Evolutionary conservation across 306 rosid species (phyloP), one percentile per base, ranked within the genome.

Genomic region (Nissolia schottii): DNA sequence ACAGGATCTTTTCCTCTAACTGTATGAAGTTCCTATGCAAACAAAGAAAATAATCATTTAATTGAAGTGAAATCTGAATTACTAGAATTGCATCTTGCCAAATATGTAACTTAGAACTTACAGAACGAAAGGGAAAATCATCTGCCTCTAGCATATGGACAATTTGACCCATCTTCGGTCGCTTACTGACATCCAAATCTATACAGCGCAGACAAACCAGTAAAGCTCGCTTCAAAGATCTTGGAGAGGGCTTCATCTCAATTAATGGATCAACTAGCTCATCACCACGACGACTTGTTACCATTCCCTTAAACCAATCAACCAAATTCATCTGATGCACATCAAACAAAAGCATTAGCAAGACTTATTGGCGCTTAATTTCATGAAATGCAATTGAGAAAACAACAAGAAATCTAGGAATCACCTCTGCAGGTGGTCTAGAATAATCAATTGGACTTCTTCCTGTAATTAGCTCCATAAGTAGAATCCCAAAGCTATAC

Each of bases 91-190:
- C 53, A 63, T 24, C 22, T 25, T 37, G 16, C 28, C 10, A 56
- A 13, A 75, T 12, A 75, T 64, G 34, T 32, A 61, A 37, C 9
- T 15, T 13, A 24, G 29, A 73, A 66, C 90, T 86, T 78, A 91
- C 98, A 14, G 94, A 68, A 46, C 94, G 97, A 59, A 78, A 93
- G 73, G 97, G 97, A 67, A 89, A 93, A 79, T 93, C 98, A 71
- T 93, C 98, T 48, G 94, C 96, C 83, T 91, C 98, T 2, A 93
- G 96, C 98, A 93, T 91, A 68, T 93, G 98, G 80, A 87, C 91
- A 71, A 93, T 93, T 80, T 93, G 98, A 62, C 98, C 96, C 97
- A 93, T 93, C 84, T 93, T 93, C n/a, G 98, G 98, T 68, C 98
- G 86, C 82, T 93, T 93, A 59, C 19, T 7, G 62, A 87, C 90